Conservation (phyloP, 2,329 filamentous ascomycete genomes). For the Fusarium sp. region DNA sequence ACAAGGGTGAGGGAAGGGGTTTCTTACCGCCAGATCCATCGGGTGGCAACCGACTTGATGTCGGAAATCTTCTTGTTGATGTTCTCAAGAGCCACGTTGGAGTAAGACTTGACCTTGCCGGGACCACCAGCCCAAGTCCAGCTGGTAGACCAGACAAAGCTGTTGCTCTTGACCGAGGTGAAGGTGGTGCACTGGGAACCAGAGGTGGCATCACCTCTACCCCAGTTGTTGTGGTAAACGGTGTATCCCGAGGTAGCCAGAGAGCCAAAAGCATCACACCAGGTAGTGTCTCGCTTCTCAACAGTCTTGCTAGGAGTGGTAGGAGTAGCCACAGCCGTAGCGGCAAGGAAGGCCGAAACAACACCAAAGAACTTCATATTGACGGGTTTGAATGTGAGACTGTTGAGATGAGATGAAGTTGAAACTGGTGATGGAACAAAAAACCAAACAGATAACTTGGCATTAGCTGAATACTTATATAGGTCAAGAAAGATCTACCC, state of each 20-base stretch:
- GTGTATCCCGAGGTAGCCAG: constrained; percentile 53
- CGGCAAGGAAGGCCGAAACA: constrained; percentile 44
- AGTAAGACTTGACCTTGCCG: constrained; percentile 55
- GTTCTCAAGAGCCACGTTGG: constrained; percentile 53
- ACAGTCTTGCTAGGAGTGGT: constrained; percentile 41
- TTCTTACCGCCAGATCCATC: constrained; percentile 43
- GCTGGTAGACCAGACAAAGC: constrained; percentile 52
- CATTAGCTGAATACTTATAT: constrained; percentile 14
- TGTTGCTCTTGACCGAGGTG: constrained; percentile 46
- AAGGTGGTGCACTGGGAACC: constrained; percentile 55
- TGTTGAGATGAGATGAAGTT: neutral
- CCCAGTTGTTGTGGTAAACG: constrained; percentile 64
- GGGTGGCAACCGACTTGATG: constrained; percentile 49
- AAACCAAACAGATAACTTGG: constrained; percentile 2
- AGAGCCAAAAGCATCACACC: constrained; percentile 53
- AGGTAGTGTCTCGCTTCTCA: constrained; percentile 47
- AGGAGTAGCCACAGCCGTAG: constrained; percentile 42
- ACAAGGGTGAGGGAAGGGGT: neutral
- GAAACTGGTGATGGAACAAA: neutral
- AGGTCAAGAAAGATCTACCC: neutral
- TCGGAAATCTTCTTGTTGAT: constrained; percentile 48
- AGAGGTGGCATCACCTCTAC: constrained; percentile 46
- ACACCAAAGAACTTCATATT: constrained; percentile 40
- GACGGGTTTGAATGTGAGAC: neutral
- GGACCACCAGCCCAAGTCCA: constrained; percentile 53